These are phyloP conservation scores for Psilocybe azurescens DNA, from an alignment of 768 basidiomycete species.

Conservation along the genomic window DNA sequence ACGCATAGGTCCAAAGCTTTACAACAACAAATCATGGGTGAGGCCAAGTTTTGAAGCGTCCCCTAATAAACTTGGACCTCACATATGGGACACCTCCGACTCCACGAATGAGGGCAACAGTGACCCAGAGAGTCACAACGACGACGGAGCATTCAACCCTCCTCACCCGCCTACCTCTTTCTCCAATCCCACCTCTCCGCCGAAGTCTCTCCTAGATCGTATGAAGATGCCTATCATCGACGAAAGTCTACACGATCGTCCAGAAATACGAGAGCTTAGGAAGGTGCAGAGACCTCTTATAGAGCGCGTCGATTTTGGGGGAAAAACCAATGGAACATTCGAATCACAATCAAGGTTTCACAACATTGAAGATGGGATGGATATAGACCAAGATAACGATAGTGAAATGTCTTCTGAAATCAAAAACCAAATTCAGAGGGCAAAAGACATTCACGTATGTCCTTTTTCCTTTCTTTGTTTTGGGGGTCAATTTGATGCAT, in stretches of 20 bases:
- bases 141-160: not conserved
- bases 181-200: not conserved
- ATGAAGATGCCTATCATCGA: not conserved
- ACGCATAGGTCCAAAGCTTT: slow-evolving; percentile 23
- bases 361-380: not conserved
- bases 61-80: not conserved
- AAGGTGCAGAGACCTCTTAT: not conserved
- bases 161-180: not conserved
- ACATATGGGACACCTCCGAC: slow-evolving; percentile 1
- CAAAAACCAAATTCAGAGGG: not conserved
- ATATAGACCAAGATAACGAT: not conserved
- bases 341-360: not conserved
- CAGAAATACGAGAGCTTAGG: too few relatives aligned
- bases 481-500: not conserved
- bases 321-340: not conserved
- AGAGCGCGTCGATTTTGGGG: not conserved
- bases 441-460: not conserved
- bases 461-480: not conserved
- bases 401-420: not conserved
- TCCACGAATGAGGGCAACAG: slow-evolving; percentile 11
- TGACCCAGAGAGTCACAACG: slow-evolving; percentile 11
- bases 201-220: not conserved
- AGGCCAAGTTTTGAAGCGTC: slow-evolving; percentile 21
- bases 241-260: not conserved
- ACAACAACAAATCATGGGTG: slow-evolving; percentile 23